Evolutionary conservation across 106 monocot species (phyloP).

Genomic region (Apostasia ramifera): DNA sequence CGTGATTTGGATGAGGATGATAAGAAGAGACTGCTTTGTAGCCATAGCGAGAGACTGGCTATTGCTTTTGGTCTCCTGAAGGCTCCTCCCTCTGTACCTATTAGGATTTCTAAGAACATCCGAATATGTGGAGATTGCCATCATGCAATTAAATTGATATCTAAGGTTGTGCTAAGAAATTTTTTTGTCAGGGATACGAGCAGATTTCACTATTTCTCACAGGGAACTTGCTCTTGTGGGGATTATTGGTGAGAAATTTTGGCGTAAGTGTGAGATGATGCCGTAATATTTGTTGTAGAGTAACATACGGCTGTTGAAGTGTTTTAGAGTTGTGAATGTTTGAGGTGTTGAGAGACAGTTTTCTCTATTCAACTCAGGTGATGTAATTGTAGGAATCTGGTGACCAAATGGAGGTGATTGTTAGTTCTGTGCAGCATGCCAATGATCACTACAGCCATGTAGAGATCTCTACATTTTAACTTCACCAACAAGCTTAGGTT

Average conservation of each 20-base stretch:
- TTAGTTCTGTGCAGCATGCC: too few species aligned
- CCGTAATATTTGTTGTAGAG: too few species aligned
- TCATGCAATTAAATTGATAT: constrained; percentile 41
- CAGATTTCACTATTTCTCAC: constrained; percentile 30
- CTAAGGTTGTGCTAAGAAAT: constrained; percentile 21
- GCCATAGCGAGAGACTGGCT: constrained; percentile 41
- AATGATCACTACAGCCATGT: too few species aligned
- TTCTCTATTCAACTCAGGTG: too few species aligned
- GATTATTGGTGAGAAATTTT: constrained; percentile 27
- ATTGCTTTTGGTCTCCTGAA: constrained; percentile 44
- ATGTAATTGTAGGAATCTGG: too few species aligned
- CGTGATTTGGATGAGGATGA: constrained; percentile 39
- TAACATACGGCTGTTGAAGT: too few species aligned
- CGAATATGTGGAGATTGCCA: constrained; percentile 36
- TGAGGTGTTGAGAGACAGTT: too few species aligned
- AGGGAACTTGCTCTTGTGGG: constrained; percentile 36
- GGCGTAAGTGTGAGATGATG: neutral
- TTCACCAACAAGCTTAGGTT: too few species aligned
- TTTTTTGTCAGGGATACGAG: constrained; percentile 35
- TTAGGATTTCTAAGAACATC: constrained; percentile 38
- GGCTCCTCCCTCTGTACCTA: constrained; percentile 28
- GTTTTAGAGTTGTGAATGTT: too few species aligned
- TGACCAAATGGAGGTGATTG: too few species aligned
- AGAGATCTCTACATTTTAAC: too few species aligned
- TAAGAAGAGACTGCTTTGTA: constrained; percentile 29